Evolutionary conservation across 2,329 filamentous ascomycete species (phyloP).

Genomic region (Xylariaceae sp.): DNA sequence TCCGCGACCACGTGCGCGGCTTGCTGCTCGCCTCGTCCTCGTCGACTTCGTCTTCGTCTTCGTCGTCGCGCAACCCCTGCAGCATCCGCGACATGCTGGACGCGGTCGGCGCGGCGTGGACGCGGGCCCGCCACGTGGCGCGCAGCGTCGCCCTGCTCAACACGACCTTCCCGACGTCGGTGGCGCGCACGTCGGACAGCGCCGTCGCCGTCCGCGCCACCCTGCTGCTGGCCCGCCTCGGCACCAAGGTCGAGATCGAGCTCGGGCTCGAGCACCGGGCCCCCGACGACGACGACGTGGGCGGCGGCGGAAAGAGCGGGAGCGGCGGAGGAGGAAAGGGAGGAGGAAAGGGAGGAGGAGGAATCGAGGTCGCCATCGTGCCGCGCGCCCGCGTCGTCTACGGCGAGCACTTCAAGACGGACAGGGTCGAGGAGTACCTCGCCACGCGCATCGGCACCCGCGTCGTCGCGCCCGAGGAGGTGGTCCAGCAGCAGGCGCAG

Average conservation of each 20-base stretch:
- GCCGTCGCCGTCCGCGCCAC: conserved; percentile 53
- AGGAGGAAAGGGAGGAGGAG: no score
- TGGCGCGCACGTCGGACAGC: conserved; percentile 57
- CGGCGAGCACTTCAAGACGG: conserved; percentile 68
- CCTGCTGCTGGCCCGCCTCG: conserved; percentile 55
- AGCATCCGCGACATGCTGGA: conserved; percentile 49
- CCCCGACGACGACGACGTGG: not conserved
- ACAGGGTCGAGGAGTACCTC: conserved; percentile 68
- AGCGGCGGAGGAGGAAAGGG: no score
- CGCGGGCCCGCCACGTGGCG: conserved; percentile 51
- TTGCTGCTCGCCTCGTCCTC: conserved; percentile 46
- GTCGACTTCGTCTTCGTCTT: not conserved
- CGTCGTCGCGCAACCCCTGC: conserved; percentile 13
- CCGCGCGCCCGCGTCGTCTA: conserved; percentile 60
- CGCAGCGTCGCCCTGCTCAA: conserved; percentile 55
- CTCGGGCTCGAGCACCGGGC: conserved; percentile 43
- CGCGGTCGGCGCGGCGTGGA: conserved; percentile 58
- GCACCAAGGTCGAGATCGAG: conserved; percentile 60
- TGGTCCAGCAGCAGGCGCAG: no score
- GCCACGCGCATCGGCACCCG: conserved; percentile 40
- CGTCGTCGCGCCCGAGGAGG: conserved; percentile 27
- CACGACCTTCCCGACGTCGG: conserved; percentile 56
- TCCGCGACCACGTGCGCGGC: conserved; percentile 59
- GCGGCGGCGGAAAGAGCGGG: conserved; percentile 21
- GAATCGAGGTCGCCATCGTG: conserved; percentile 46